These are phyloP conservation scores for Lantana camara DNA, from an alignment of 257 asterid species.

Conservation along the genomic window DNA sequence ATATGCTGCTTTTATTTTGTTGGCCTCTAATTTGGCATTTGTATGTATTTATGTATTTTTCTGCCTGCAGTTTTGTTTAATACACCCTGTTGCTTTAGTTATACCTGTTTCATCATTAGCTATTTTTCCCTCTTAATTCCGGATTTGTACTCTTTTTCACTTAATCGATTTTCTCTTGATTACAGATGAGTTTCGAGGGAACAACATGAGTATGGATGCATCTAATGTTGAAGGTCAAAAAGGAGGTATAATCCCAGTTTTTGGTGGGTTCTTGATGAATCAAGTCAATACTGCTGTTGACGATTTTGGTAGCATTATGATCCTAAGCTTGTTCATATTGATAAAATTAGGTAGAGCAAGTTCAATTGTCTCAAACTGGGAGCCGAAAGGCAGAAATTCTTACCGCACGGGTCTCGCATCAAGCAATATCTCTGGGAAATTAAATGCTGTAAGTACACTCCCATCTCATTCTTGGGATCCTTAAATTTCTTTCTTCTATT, in stretches of 20 bases:
- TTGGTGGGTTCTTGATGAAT: conserved; percentile 16
- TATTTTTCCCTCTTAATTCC: too few relatives aligned
- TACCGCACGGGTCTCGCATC: conserved; percentile 50
- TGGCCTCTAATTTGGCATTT: too few relatives aligned
- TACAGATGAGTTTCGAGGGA: conserved; percentile 59
- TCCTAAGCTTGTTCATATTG: conserved; percentile 24
- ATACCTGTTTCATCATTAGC: too few relatives aligned
- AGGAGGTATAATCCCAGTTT: conserved; percentile 54
- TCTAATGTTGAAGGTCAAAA: conserved; percentile 54
- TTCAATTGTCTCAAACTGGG: conserved; percentile 61
- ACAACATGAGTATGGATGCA: conserved; percentile 51
- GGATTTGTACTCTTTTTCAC: conserved; percentile 11
- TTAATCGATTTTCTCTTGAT: conserved; percentile 19
- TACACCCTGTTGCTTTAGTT: too few relatives aligned
- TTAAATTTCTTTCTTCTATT: conserved; percentile 20
- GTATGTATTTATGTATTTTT: too few relatives aligned
- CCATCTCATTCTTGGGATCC: conserved; percentile 32
- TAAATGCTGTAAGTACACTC: conserved; percentile 40
- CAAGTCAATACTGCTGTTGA: conserved; percentile 8
- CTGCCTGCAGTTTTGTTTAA: too few relatives aligned
- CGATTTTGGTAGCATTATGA: conserved; percentile 14
- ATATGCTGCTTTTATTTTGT: too few relatives aligned
- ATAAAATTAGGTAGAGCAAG: conserved; percentile 56
- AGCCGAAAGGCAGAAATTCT: conserved; percentile 64
- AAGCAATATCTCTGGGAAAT: conserved; percentile 52